Conservation (phyloP, 441 rosid genomes). For the Euphorbia celastroides region DNA sequence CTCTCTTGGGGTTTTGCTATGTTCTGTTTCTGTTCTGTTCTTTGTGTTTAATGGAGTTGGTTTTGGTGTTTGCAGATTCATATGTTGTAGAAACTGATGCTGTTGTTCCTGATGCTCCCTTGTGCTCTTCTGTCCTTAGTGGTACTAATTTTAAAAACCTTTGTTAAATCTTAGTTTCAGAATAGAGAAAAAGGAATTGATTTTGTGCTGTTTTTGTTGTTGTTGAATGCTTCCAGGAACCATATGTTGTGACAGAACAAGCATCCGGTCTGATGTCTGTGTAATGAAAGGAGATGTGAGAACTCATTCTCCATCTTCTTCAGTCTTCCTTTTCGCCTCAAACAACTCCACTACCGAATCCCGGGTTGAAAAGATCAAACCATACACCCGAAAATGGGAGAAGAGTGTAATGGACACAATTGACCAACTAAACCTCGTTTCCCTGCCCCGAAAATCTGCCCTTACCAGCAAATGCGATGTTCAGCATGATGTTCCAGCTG, state of each 20-base stretch:
- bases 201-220: neutral
- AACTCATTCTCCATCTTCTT: slow-evolving; percentile 56
- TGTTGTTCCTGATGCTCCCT: slow-evolving; percentile 26
- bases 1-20: slow-evolving; percentile 8
- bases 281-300: slow-evolving; percentile 83
- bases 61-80: slow-evolving; percentile 44
- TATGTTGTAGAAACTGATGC: slow-evolving; percentile 37
- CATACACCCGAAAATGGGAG: slow-evolving; percentile 96
- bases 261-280: slow-evolving; percentile 67
- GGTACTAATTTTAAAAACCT: slow-evolving; percentile 35
- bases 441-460: slow-evolving; percentile 25
- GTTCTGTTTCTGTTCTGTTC: neutral
- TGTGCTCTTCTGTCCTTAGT: slow-evolving; percentile 45
- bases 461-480: slow-evolving; percentile 50
- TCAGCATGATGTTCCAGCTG: slow-evolving; percentile 62
- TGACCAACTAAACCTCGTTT: slow-evolving; percentile 56
- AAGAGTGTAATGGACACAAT: slow-evolving; percentile 69
- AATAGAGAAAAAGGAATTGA: neutral
- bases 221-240: slow-evolving; percentile 42
- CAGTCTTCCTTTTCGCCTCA: slow-evolving; percentile 53
- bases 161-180: neutral
- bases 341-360: slow-evolving; percentile 22
- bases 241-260: slow-evolving; percentile 79
- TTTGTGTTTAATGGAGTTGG: neutral
- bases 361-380: slow-evolving; percentile 62